These are phyloP conservation scores for Theobroma grandiflorum DNA, from an alignment of 441 rosid species.

Conservation along the genomic window DNA sequence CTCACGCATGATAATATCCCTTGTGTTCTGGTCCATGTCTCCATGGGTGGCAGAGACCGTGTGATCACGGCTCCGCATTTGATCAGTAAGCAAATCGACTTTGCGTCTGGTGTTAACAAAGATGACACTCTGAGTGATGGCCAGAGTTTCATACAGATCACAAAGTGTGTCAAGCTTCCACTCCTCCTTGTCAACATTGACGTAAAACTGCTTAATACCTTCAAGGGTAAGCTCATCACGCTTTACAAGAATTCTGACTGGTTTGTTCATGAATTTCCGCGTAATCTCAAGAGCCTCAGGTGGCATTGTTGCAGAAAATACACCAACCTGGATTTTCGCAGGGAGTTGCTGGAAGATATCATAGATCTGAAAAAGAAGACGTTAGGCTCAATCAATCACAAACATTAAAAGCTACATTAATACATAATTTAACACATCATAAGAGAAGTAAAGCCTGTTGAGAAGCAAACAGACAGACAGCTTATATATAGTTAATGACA, in stretches of 20 bases:
- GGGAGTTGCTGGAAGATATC: conserved; percentile 25
- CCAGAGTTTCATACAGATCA: conserved; percentile 26
- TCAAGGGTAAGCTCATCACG: conserved; percentile 20
- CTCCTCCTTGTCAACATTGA: conserved; percentile 28
- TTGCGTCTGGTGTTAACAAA: conserved; percentile 33
- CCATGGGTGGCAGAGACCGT: conserved; percentile 30
- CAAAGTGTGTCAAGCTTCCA: conserved; percentile 30
- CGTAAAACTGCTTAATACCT: conserved; percentile 26
- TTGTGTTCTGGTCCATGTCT: conserved; percentile 34
- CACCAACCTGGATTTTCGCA: conserved; percentile 23
- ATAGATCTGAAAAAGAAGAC: conserved; percentile 18
- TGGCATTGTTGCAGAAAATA: conserved; percentile 34
- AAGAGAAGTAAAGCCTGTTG: neutral
- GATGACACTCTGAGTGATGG: conserved; percentile 30
- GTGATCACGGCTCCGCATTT: conserved; percentile 30
- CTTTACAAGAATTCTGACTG: conserved; percentile 27
- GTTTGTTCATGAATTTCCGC: conserved; percentile 25
- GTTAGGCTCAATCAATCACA: neutral
- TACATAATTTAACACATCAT: neutral
- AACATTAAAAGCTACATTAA: neutral
- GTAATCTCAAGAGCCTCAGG: conserved; percentile 30
- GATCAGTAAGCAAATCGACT: conserved; percentile 32
- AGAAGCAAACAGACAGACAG: neutral
- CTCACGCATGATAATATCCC: conserved; percentile 30
- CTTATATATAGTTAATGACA: neutral